Evolutionary conservation across 116 monocot species (phyloP).

Genomic region (Cymodocea nodosa): DNA sequence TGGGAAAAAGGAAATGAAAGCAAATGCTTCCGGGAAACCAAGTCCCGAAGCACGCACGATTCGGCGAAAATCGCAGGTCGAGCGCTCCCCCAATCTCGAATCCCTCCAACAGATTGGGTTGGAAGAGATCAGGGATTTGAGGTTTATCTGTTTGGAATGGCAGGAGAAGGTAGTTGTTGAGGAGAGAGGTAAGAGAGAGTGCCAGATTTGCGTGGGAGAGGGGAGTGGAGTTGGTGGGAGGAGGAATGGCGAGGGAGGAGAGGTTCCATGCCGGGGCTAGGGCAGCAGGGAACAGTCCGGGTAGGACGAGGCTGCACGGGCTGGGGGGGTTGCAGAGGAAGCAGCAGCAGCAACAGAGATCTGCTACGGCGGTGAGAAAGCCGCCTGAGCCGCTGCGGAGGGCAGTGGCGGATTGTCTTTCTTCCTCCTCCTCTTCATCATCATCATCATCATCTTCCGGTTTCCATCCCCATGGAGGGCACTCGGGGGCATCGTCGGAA

Average conservation of each 20-base stretch:
- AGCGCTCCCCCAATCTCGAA: no score
- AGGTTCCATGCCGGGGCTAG: conserved; percentile 21
- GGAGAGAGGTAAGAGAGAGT: conserved; percentile 2
- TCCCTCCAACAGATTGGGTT: no score
- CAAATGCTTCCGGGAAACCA: no score
- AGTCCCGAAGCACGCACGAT: no score
- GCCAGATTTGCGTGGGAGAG: background rate
- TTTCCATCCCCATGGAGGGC: conserved; percentile 35
- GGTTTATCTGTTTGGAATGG: background rate
- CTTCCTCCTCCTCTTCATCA: conserved; percentile 10
- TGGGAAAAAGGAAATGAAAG: no score
- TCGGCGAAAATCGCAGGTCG: no score
- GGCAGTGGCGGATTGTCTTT: conserved; percentile 91
- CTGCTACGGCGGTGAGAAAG: conserved; percentile 31
- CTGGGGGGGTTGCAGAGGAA: conserved; percentile 14
- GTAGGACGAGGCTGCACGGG: conserved; percentile 37
- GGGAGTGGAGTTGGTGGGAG: background rate
- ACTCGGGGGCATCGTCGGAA: conserved; percentile 35
- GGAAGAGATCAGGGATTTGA: background rate
- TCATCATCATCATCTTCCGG: conserved; percentile 2
- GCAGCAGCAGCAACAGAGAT: conserved; percentile 16
- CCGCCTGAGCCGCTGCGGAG: conserved; percentile 90
- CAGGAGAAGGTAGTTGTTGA: background rate
- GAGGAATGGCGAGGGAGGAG: conserved; percentile 47
- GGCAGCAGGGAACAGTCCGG: conserved; percentile 13